Evolutionary conservation across 306 rosid genomes (phyloP).

Genomic region (Dryas drummondii): DNA sequence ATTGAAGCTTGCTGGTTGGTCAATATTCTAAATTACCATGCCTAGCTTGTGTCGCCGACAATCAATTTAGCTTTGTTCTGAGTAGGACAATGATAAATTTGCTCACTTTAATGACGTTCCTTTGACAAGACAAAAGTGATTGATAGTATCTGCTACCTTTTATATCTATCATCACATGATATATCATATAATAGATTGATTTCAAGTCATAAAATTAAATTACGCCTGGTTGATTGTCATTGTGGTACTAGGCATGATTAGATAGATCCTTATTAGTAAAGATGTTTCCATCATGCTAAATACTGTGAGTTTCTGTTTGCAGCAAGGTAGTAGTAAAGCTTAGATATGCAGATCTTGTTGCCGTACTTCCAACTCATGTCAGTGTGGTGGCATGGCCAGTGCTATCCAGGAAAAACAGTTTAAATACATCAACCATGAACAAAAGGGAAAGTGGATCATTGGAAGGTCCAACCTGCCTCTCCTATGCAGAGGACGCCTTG

Average conservation of each 20-base stretch:
- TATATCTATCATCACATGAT: neutral
- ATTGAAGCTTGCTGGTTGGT: neutral
- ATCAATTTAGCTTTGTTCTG: neutral
- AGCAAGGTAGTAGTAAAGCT: conserved; percentile 88
- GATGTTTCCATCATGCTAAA: conserved; percentile 24
- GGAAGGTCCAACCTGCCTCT: conserved; percentile 60
- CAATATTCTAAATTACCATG: neutral
- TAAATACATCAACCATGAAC: conserved; percentile 35
- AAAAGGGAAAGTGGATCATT: conserved; percentile 57
- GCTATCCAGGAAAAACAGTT: conserved; percentile 47
- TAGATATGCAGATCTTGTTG: conserved; percentile 72
- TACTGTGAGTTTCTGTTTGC: conserved; percentile 40
- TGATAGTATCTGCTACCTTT: neutral
- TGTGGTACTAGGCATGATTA: neutral
- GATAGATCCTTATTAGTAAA: neutral
- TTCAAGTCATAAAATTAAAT: neutral
- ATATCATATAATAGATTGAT: neutral
- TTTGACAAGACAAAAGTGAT: conserved; percentile 7
- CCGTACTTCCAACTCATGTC: conserved; percentile 67
- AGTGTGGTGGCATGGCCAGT: conserved; percentile 79
- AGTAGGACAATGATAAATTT: neutral
- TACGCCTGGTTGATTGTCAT: neutral
- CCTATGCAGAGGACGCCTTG: conserved; percentile 90
- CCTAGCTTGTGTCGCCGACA: neutral
- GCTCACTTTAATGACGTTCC: neutral